Base-by-base conservation (phyloP, 177 flowering plant species). In the Vitis hybrid region DNA sequence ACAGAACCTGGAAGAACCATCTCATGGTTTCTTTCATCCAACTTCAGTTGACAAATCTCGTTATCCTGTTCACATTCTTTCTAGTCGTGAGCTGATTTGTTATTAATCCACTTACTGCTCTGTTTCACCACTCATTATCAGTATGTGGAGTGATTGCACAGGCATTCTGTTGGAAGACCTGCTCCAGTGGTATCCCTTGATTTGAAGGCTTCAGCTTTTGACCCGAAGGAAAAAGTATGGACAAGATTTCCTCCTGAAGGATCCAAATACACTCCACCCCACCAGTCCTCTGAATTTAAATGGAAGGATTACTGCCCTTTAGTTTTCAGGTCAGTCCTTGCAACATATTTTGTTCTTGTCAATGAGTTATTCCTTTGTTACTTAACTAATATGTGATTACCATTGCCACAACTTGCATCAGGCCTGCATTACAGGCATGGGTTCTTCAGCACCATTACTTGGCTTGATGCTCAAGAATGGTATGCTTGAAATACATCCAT, bases 271-370 rank as follows among this genome's bases (percentile, higher is more conserved):
- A 86, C 86, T 35, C 90, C 90, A 12, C 90, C 88, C 10, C 90
- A 86, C 63, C 83, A 72, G 15, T 86, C 88, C 6, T 54, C 76
- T 70, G 90, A 86, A 27, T 86, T 86, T 60, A 81, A 65, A 69
- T 84, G 90, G 90, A 86, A 86, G 78, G 90, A 86, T 32, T 86
- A 86, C 60, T 86, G 90, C 70, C 90, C 88, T 6, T 67, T 84
- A 40, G 90, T 86, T 64, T 86, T 86, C 76, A 84, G 90, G 90
- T 85, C 16, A 54, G 62, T 6, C 56, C 13, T 27, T 58, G 32
- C 1, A 55, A 30, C 18, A 58, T 54, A 21, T 27, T 51, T 32
- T 24, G 11, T 64, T 21, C 35, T 50, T 19, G 21, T 11, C 1
- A 52, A 12, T 21, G n/a, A 19, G 11, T 54, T 18, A 24, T 18